These are phyloP conservation scores for Gomphus bonarii DNA, from an alignment of 1,284 basidiomycete genomes.

Conservation along the genomic window DNA sequence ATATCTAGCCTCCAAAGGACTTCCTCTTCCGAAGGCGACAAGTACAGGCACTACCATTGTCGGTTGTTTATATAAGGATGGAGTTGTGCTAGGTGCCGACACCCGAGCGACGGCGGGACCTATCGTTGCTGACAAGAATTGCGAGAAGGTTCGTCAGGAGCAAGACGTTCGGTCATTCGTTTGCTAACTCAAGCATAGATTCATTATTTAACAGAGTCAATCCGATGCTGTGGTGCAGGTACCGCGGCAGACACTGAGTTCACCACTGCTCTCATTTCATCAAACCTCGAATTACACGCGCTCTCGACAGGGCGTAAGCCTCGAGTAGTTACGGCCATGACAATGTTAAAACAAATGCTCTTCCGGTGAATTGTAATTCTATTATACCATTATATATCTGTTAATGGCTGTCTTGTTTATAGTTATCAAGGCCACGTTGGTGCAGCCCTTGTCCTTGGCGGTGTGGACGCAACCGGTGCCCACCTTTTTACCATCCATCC, in stretches of 20 bases:
- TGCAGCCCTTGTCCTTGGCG: conserved; percentile 94
- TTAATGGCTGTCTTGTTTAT: conserved; percentile 5
- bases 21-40: conserved; percentile 72
- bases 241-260: conserved; percentile 98
- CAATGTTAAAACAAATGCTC: conserved; percentile 88
- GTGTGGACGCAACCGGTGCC: conserved; percentile 86
- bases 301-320: conserved; percentile 82
- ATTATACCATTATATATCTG: not conserved
- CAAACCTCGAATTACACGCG: conserved; percentile 85
- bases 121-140: conserved; percentile 99
- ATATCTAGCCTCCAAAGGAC: conserved; percentile 61
- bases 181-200: conserved; percentile 48
- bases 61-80: conserved; percentile 91
- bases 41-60: conserved; percentile 98
- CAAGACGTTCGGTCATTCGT: not conserved
- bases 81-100: conserved; percentile 93
- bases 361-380: conserved; percentile 44
- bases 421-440: conserved; percentile 94
- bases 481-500: conserved; percentile 96
- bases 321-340: conserved; percentile 94
- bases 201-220: conserved; percentile 90
- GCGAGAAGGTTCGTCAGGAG: conserved; percentile 74
- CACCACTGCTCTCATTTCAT: conserved; percentile 85
- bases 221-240: conserved; percentile 97
- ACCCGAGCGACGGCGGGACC: conserved; percentile 91